Percentiles rank a stretch among this genome's conserved stretches.
phyloP scores from a whole-genome alignment of 441 rosid genomes.

The Populus tomentosa region DNA sequence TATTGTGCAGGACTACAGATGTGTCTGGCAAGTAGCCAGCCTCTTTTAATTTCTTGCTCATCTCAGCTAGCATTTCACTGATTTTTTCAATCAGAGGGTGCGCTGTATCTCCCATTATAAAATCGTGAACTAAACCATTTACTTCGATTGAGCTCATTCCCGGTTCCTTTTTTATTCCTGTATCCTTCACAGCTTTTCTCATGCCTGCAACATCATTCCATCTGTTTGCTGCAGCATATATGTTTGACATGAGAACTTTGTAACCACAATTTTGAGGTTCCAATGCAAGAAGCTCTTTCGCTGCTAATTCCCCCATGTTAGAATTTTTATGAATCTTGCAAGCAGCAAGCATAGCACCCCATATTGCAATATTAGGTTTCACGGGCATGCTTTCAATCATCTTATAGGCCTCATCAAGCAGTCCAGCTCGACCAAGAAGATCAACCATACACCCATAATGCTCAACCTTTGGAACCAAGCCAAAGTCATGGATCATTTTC shows the following conservation, averaged over 20 bases:
- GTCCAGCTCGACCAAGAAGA: conserved; percentile 49
- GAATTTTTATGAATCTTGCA: conserved; percentile 32
- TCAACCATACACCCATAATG: conserved; percentile 53
- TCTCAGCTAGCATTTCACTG: conserved; percentile 21
- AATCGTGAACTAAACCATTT: conserved; percentile 24
- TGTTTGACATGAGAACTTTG: conserved; percentile 28
- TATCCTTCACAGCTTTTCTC: conserved; percentile 25
- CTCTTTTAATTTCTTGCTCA: conserved; percentile 20
- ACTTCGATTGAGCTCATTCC: conserved; percentile 33
- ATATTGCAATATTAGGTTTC: conserved; percentile 27
- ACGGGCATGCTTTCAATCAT: conserved; percentile 33
- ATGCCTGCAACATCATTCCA: conserved; percentile 28
- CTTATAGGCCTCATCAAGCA: conserved; percentile 36
- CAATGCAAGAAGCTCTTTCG: conserved; percentile 19
- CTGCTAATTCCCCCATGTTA: conserved; percentile 26
- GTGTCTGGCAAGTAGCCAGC: conserved; percentile 23
- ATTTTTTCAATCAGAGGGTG: conserved; percentile 21
- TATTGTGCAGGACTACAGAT: conserved; percentile 12
- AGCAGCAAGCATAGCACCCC: conserved; percentile 42
- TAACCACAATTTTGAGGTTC: conserved; percentile 30
- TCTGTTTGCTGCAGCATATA: conserved; percentile 31
- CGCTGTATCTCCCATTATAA: conserved; percentile 15
- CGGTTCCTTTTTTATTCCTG: conserved; percentile 29
- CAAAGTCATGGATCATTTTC: conserved; percentile 25
- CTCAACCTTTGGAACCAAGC: conserved; percentile 36